Percentiles rank a stretch among this genome's conserved stretches.
Conservation (phyloP, 108 stramenopile genomes). For the Parietichytrium sp. region DNA sequence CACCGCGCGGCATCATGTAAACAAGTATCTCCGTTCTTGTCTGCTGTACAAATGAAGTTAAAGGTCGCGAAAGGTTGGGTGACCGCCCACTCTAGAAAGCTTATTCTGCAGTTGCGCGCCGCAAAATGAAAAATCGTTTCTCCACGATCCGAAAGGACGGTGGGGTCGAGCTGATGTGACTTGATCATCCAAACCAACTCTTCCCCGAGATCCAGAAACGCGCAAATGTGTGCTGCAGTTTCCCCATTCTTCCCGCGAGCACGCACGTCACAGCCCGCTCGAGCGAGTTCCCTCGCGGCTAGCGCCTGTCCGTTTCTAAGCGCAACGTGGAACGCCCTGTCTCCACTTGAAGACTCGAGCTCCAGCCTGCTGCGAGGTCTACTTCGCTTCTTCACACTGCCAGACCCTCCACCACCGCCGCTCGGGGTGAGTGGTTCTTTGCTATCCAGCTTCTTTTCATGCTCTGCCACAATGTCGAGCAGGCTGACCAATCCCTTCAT, state of each 20-base stretch:
- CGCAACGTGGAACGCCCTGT: conserved; percentile 10
- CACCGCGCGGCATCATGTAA: neutral
- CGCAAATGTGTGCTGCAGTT: conserved; percentile 27
- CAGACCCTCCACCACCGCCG: neutral
- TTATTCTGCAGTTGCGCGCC: conserved; percentile 15
- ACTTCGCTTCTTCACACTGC: neutral
- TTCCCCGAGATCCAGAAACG: conserved; percentile 14
- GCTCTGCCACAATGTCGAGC: neutral
- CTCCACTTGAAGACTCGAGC: neutral
- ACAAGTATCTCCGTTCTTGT: neutral
- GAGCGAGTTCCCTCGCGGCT: conserved; percentile 30
- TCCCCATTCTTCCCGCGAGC: neutral
- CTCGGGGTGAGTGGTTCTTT: no score
- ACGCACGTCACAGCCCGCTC: conserved; percentile 20
- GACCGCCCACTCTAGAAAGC: conserved; percentile 15
- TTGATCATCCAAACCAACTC: conserved; percentile 31
- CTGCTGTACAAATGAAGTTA: neutral
- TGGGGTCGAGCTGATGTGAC: conserved; percentile 3
- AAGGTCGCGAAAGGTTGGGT: neutral
- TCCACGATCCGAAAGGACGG: conserved; percentile 1
- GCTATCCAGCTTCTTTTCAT: neutral
- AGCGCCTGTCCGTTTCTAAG: conserved; percentile 36
- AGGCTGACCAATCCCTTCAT: conserved; percentile 3
- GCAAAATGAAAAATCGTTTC: conserved; percentile 19
- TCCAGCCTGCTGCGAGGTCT: neutral